Evolutionary conservation across 139 green algal species (phyloP).

Genomic region (Trebouxia sp.): DNA sequence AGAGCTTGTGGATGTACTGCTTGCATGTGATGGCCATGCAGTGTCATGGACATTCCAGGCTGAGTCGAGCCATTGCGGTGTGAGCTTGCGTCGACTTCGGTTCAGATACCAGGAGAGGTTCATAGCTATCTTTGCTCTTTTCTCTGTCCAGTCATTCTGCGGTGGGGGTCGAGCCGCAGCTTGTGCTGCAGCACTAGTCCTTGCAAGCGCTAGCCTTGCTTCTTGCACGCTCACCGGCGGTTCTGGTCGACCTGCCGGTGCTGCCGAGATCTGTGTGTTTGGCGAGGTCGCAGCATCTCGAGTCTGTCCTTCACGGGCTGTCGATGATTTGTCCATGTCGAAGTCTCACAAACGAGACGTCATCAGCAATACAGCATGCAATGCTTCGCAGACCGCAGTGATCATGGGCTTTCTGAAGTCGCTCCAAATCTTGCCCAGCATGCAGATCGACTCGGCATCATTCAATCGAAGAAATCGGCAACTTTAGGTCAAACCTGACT

Average conservation of each 20-base stretch:
- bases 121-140: slow-evolving; percentile 3
- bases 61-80: not conserved
- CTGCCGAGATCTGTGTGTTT: not conserved
- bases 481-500: too few relatives aligned
- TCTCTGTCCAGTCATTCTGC: not conserved
- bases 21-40: too few relatives aligned
- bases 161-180: not conserved
- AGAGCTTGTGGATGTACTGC: too few relatives aligned
- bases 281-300: not conserved
- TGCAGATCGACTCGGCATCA: too few relatives aligned
- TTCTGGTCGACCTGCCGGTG: not conserved
- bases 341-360: not conserved
- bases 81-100: not conserved
- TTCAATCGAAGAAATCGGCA: too few relatives aligned
- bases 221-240: slow-evolving; percentile 2
- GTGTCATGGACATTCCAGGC: not conserved
- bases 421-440: too few relatives aligned
- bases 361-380: too few relatives aligned
- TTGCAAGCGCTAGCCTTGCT: not conserved
- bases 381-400: too few relatives aligned
- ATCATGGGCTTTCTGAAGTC: too few relatives aligned
- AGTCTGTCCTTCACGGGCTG: too few relatives aligned
- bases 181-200: not conserved
- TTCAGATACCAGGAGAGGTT: slow-evolving; percentile 13
- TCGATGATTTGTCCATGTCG: not conserved